A percentile compares a stretch with the other conserved stretches of the same genome.
Conservation (phyloP, 495 filamentous ascomycete species). For the Penicillium coffeae region DNA sequence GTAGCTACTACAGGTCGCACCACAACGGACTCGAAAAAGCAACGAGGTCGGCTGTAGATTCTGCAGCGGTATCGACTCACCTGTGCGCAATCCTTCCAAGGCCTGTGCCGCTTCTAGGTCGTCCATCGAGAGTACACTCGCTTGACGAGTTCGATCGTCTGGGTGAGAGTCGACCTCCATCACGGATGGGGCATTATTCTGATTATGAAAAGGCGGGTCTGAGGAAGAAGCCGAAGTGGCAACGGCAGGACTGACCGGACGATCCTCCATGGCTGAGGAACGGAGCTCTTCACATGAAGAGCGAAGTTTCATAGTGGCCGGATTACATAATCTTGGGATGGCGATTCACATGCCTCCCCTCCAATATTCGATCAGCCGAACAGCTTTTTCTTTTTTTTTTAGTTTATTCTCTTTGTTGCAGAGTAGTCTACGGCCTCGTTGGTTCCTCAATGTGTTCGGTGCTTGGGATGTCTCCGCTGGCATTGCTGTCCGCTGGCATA, state of each 20-base stretch:
- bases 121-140: slow-evolving; percentile 64
- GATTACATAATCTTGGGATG: not conserved
- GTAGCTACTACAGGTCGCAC: no score
- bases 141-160: slow-evolving; percentile 43
- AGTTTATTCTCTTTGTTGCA: not conserved
- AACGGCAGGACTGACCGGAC: no score
- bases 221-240: slow-evolving; percentile 1
- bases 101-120: slow-evolving; percentile 89
- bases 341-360: not conserved
- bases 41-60: no score
- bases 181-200: slow-evolving; percentile 8
- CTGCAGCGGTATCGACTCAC: no score
- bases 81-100: slow-evolving; percentile 75
- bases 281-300: not conserved
- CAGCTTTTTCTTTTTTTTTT: not conserved
- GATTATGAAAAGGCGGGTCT: not conserved
- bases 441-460: not conserved
- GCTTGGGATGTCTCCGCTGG: no score
- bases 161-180: slow-evolving; percentile 40
- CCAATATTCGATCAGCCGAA: not conserved
- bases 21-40: no score
- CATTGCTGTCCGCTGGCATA: no score
- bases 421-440: not conserved
- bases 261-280: not conserved
- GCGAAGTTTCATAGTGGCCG: not conserved